These are phyloP conservation scores for Erythrophleum fordii DNA, from an alignment of 306 rosid species.

Conservation along the genomic window DNA sequence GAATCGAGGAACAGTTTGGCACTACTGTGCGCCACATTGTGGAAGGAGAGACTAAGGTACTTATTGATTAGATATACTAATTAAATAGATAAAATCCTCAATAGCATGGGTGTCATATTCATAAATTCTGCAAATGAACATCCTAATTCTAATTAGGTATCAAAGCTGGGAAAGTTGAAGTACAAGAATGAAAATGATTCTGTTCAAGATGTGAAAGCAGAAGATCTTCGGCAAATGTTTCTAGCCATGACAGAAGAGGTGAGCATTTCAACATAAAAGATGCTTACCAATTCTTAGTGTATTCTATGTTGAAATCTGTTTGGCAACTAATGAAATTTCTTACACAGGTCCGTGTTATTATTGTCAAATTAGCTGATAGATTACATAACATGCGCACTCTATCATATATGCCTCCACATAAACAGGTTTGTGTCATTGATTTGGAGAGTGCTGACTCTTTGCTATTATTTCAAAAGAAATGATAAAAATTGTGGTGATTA, in stretches of 20 bases:
- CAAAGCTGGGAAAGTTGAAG: conserved; percentile 91
- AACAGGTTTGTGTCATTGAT: conserved; percentile 70
- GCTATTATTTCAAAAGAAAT: not conserved
- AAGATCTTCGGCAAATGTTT: conserved; percentile 95
- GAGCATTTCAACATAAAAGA: conserved; percentile 27
- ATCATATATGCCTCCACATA: conserved; percentile 91
- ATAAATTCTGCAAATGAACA: conserved; percentile 30
- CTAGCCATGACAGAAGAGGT: conserved; percentile 99
- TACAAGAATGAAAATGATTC: conserved; percentile 75
- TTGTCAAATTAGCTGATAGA: conserved; percentile 93
- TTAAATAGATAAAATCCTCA: conserved; percentile 11
- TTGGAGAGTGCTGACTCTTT: conserved; percentile 21
- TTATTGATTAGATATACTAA: conserved; percentile 24
- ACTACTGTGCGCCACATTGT: conserved; percentile 84
- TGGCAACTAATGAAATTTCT: conserved; percentile 37
- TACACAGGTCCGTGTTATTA: conserved; percentile 92
- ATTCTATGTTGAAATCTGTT: conserved; percentile 30
- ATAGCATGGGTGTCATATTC: conserved; percentile 22
- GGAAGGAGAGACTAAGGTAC: conserved; percentile 96
- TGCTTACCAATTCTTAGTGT: conserved; percentile 32
- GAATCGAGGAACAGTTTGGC: conserved; percentile 95
- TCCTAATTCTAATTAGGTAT: conserved; percentile 67
- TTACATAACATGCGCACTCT: conserved; percentile 96
- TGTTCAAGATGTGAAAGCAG: conserved; percentile 91
- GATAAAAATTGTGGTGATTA: not conserved